These are phyloP conservation scores for Sclerotinia subarctica DNA, from an alignment of 2,329 filamentous ascomycete species.

Conservation along the genomic window DNA sequence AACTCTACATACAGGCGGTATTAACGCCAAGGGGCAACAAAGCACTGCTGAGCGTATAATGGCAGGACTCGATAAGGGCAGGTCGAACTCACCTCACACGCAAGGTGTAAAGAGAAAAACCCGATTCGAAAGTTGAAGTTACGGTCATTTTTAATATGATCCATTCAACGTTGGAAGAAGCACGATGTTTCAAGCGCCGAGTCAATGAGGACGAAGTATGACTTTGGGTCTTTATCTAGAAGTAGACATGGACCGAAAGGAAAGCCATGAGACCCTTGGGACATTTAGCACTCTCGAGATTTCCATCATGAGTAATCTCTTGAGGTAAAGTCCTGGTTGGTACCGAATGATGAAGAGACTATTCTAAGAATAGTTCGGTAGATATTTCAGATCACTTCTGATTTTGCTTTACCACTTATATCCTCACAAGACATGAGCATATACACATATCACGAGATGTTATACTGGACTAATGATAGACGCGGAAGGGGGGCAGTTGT, in stretches of 20 bases:
- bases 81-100: slow-evolving; percentile 36
- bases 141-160: background rate
- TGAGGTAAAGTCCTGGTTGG: background rate
- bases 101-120: slow-evolving; percentile 38
- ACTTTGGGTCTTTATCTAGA: background rate
- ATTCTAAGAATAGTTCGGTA: background rate
- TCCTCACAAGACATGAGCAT: slow-evolving; percentile 20
- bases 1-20: slow-evolving; percentile 25
- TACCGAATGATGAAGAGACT: background rate
- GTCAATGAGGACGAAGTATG: background rate
- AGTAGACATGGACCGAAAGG: background rate
- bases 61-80: slow-evolving; percentile 37
- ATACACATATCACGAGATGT: slow-evolving; percentile 25
- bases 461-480: background rate
- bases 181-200: background rate
- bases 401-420: slow-evolving; percentile 1
- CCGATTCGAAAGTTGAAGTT: slow-evolving; percentile 37
- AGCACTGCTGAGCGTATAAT: slow-evolving; percentile 39
- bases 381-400: background rate
- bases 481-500: background rate
- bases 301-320: background rate
- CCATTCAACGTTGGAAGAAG: background rate
- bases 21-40: slow-evolving; percentile 28
- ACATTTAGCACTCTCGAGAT: background rate
- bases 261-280: background rate